phyloP scores from a whole-genome alignment of 257 asterid species.

The Penstemon barbatus region DNA sequence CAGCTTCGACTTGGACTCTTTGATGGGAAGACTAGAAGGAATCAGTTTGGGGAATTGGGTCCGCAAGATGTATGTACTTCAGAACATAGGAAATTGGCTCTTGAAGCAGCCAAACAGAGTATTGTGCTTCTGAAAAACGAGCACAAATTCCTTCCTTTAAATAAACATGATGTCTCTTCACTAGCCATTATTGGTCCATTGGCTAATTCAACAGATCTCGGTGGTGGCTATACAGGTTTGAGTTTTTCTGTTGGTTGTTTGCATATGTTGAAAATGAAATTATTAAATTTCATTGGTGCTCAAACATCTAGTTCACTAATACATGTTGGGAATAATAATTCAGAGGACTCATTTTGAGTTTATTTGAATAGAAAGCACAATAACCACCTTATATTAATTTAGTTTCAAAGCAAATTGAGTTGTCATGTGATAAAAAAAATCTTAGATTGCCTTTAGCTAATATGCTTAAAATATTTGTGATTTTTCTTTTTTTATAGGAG shows the following conservation, averaged over 20 bases:
- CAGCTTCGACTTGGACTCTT: conserved; percentile 85
- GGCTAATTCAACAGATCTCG: conserved; percentile 66
- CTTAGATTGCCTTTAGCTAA: too few species aligned
- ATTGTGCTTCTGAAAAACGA: conserved; percentile 86
- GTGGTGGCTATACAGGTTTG: conserved; percentile 85
- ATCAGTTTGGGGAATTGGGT: conserved; percentile 47
- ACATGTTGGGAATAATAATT: too few species aligned
- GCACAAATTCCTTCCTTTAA: conserved; percentile 59
- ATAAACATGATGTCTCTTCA: conserved; percentile 49
- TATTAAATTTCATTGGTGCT: not conserved
- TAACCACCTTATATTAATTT: too few species aligned
- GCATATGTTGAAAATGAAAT: not conserved
- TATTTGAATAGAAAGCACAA: too few species aligned
- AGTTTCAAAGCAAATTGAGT: too few species aligned
- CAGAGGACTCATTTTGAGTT: too few species aligned
- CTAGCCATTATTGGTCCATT: conserved; percentile 82
- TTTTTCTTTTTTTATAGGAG: conserved; percentile 45
- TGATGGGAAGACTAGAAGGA: conserved; percentile 54
- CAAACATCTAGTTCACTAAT: not conserved
- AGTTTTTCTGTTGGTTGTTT: not conserved
- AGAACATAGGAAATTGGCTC: conserved; percentile 66
- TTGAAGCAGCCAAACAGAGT: conserved; percentile 86
- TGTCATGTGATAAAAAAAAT: too few species aligned
- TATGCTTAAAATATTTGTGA: not conserved
- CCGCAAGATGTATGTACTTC: conserved; percentile 60